Evolutionary conservation across 148 eudicot species (phyloP).

Genomic region (Pouteria glomerata): DNA sequence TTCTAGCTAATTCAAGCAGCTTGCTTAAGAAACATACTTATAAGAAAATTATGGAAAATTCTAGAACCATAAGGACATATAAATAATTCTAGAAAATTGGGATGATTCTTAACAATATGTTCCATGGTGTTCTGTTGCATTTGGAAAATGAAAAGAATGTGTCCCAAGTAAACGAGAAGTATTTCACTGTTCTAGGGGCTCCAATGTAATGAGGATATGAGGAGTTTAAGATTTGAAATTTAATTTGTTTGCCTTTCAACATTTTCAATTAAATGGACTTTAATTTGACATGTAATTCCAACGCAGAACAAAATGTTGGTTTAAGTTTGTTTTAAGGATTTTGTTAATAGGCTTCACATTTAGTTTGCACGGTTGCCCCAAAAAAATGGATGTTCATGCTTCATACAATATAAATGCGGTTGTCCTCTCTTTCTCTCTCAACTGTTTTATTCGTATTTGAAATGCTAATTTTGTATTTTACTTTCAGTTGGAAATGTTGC

Average conservation of each 20-base stretch:
- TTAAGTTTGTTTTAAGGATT: neutral
- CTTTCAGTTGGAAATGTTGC: constrained; percentile 74
- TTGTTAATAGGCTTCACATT: no score
- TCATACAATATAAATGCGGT: neutral
- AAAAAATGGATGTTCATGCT: neutral
- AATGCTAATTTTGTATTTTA: neutral
- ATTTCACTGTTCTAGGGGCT: neutral
- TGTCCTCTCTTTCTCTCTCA: neutral
- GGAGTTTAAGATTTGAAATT: neutral
- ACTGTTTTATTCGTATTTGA: neutral
- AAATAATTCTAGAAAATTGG: no score
- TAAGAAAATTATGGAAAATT: no score
- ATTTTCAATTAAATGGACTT: neutral
- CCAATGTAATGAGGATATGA: neutral
- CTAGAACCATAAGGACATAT: no score
- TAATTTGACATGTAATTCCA: neutral
- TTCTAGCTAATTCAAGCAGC: no score
- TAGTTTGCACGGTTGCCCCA: neutral
- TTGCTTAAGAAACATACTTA: no score
- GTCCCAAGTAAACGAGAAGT: no score
- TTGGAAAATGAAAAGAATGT: no score
- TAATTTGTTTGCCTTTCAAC: neutral
- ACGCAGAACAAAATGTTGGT: neutral
- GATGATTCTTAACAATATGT: no score
- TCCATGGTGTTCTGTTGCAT: no score